A percentile compares a stretch with the other conserved stretches of the same genome.
Evolutionary conservation across 805 yeast genomes (phyloP).

Genomic region (Grigorovia jiainica): DNA sequence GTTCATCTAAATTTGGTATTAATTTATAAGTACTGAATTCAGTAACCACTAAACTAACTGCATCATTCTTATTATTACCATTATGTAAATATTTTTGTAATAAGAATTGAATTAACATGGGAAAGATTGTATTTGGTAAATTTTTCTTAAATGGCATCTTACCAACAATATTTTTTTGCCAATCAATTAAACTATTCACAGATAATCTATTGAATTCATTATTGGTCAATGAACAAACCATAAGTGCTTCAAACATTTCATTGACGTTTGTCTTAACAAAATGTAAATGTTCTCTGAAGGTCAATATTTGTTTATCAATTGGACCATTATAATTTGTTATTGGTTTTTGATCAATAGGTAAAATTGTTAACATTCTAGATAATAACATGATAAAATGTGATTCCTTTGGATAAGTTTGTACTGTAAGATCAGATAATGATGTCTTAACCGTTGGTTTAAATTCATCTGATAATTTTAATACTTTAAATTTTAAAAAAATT

Average conservation of each 20-base stretch:
- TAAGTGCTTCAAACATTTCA: conserved; percentile 44
- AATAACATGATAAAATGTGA: conserved; percentile 33
- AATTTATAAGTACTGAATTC: conserved; percentile 24
- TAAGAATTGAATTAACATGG: conserved; percentile 30
- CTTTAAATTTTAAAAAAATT: conserved; percentile 37
- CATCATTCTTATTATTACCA: conserved; percentile 26
- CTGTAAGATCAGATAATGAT: conserved; percentile 29
- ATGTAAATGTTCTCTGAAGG: conserved; percentile 56
- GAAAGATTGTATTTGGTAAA: conserved; percentile 54
- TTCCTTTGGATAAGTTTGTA: conserved; percentile 34
- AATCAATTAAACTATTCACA: conserved; percentile 35
- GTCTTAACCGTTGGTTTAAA: conserved; percentile 25
- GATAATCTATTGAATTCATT: conserved; percentile 49
- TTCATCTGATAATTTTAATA: conserved; percentile 30
- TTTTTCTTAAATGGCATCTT: conserved; percentile 52
- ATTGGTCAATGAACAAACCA: conserved; percentile 43
- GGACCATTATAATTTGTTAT: conserved; percentile 54
- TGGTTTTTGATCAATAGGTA: conserved; percentile 41
- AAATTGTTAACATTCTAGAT: conserved; percentile 40
- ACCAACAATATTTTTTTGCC: conserved; percentile 45
- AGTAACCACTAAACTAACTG: conserved; percentile 19
- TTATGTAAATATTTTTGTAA: conserved; percentile 28
- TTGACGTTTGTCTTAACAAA: conserved; percentile 41
- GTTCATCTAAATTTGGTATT: conserved; percentile 23
- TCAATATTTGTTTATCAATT: conserved; percentile 53